Base-by-base conservation (phyloP, 306 rosid species). In the Vachellia collinsii region DNA sequence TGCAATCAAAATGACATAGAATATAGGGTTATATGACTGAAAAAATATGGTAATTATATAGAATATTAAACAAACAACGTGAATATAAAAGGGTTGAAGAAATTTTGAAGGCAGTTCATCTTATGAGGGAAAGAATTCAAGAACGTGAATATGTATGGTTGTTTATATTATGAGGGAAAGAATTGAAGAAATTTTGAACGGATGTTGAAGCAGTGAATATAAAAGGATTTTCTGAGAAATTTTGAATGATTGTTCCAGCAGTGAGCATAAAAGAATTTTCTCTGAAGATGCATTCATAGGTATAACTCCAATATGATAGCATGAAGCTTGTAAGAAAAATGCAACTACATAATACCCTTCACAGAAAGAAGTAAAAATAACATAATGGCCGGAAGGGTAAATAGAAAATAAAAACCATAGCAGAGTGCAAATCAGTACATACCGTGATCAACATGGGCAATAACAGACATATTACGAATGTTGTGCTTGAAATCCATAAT, bases 381-480 rank as follows among this genome's bases (percentile, higher is more conserved):
- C 6, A 61, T 16, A 1, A 62, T 36, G 0, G 7, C 34, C 42
- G 12, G 12, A 25, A 25, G 3, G 56, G 41, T 34, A 46, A 14
- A 22, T 0, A 47, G 47, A 4, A 59, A 5, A 9, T 12, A 76
- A 16, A 4, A 72, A 59, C 29, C 16, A 56, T 6, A 8, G 22
- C 64, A 58, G 13, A 7, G 70, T 10, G 13, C 20, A 3, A 0
- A 0, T 8, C 7, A 43, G 42, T 11, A 0, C 81, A 20, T 87
- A 94, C 97, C 97, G 2, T 95, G 98, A 68, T 95, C 97, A 0
- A 91, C 99, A 76, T 95, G 97, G 0, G 98, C 98, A 89, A 93
- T 95, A 43, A 95, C 97, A 61, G 97, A 93, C 97, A 94, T 93
- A 10, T 94, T 94, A 89, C 97, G 94, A 37, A 94, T 95, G 74